Conservation (phyloP, 202 grass and related monocot species). For the Setaria viridis region DNA sequence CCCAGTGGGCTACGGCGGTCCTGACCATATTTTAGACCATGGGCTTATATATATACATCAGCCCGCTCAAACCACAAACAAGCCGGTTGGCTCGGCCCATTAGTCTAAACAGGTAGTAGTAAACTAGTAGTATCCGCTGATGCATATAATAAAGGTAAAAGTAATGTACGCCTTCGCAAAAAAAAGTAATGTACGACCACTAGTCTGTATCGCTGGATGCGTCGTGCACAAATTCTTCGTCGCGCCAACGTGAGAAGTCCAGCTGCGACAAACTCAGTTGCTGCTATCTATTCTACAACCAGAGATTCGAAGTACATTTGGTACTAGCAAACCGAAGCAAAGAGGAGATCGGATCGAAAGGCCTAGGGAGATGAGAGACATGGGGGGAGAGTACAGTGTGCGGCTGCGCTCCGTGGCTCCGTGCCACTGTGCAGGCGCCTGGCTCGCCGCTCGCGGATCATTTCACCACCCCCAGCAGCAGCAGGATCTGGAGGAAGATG, state of each 20-base stretch:
- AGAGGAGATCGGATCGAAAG: background rate
- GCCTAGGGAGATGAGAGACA: background rate
- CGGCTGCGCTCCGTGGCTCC: background rate
- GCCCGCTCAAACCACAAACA: background rate
- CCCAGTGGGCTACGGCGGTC: background rate
- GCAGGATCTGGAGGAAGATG: slow-evolving; percentile 84
- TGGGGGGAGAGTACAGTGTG: background rate
- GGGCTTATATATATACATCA: background rate
- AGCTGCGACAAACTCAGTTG: background rate
- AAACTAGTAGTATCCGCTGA: background rate
- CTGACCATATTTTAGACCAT: background rate
- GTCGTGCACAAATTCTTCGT: background rate
- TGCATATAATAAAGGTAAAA: background rate
- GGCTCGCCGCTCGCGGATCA: background rate
- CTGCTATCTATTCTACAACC: background rate
- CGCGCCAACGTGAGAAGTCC: background rate
- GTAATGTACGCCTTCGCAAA: background rate
- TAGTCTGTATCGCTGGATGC: background rate
- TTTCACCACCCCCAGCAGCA: slow-evolving; percentile 63
- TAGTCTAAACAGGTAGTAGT: background rate
- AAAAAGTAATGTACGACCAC: too few relatives aligned
- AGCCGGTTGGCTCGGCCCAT: background rate
- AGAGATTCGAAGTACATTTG: background rate
- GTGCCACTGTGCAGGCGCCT: background rate
- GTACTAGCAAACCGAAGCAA: slow-evolving; percentile 3